Conservation (phyloP, 352 stramenopile genomes). For the Blastocystis sp. region DNA sequence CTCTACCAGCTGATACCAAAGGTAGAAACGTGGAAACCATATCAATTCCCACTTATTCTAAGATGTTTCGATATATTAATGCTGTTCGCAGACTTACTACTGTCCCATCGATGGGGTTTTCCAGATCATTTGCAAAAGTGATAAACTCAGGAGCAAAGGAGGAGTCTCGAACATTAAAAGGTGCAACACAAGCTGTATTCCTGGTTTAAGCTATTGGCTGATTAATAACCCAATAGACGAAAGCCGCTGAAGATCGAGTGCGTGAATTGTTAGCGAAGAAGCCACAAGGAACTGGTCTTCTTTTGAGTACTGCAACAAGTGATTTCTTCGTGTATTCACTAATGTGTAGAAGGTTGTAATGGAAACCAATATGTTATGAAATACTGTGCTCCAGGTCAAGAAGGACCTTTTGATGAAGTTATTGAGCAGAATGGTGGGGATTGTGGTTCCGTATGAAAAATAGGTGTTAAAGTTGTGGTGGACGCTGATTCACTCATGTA, state of each 20-base stretch:
- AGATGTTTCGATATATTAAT: slow-evolving; percentile 46
- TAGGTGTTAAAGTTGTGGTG: slow-evolving; percentile 56
- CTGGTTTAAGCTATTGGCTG: neutral
- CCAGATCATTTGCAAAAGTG: slow-evolving; percentile 56
- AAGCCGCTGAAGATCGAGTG: slow-evolving; percentile 52
- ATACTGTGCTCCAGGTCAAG: slow-evolving; percentile 58
- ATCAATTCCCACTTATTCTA: neutral
- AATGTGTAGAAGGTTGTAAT: slow-evolving; percentile 63
- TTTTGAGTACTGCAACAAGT: slow-evolving; percentile 53
- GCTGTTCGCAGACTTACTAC: neutral
- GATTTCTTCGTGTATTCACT: neutral
- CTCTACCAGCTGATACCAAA: neutral
- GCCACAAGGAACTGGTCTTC: slow-evolving; percentile 35
- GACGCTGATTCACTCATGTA: slow-evolving; percentile 67
- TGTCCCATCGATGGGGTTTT: neutral
- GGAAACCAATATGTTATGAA: slow-evolving; percentile 67
- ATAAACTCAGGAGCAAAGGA: slow-evolving; percentile 14
- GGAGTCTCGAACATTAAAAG: slow-evolving; percentile 9
- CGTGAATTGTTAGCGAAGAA: slow-evolving; percentile 62
- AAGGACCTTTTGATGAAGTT: slow-evolving; percentile 64
- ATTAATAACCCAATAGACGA: neutral
- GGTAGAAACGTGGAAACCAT: neutral
- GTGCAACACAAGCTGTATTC: neutral
- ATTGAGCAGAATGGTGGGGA: slow-evolving; percentile 48
- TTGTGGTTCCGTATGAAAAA: neutral